Evolutionary conservation across 148 eudicot genomes (phyloP), one percentile per base, ranked within the genome.

Genomic region (Dysphania ambrosioides): DNA sequence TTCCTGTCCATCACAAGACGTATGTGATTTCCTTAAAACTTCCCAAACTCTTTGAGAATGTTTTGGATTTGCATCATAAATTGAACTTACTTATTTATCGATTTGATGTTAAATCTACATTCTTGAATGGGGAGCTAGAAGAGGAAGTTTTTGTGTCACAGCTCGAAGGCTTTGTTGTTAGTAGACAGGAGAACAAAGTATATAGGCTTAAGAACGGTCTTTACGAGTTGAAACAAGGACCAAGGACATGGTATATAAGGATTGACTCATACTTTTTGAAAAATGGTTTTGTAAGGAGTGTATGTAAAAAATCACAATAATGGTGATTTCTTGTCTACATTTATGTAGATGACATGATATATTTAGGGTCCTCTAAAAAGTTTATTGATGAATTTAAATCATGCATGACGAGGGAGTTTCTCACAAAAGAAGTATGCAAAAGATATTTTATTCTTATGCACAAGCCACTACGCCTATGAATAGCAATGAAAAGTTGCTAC

Each of bases 281-380:
- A 5, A 56, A 23, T 56, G 60, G 60, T n/a, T 56, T n/a, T 56
- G 29, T n/a, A n/a, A 40, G 71, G 53, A 67, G 71, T 67, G 71
- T 67, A 36, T 67, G 71, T 67, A 1, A 41, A 67, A 38, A 67
- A 42, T 0, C 53, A 36, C 4, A 7, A 38, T 16, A 67, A 41
- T 67, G 71, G 71, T 67, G 53, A 67, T 67, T 67, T 67, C 8
- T 67, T 67, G 71, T 67, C 9, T 67, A 55, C 31, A 21, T n/a
- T 36, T 67, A 21, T 67, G 44, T 41, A 35, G 13, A 42, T 10
- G 13, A 42, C 47, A 42, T 42, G 47, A 42, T 42, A 6, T 42
- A 42, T 42, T 1, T 67, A 2, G 71, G 71, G 27, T 67, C 71
- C 1, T 36, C 18, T 67, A 16, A 41, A 40, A 41, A 8, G 0